Evolutionary conservation across 176 grass and related monocot species (phyloP), one percentile per base, ranked within the genome.

Genomic region (Pontederia paniculata): DNA sequence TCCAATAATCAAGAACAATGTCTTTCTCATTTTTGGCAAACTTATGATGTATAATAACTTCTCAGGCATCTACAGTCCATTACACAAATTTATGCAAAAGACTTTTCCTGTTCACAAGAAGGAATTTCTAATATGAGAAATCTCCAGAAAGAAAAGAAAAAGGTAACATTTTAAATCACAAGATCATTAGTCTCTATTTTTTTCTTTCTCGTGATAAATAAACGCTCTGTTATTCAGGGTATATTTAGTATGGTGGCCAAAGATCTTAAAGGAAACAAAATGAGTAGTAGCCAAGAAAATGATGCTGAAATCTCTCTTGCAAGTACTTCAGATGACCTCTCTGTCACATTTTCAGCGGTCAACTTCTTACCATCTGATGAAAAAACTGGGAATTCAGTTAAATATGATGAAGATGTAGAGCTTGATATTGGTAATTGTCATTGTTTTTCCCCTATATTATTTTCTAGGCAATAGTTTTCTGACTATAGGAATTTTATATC

Each of bases 101-200:
- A 79, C 21, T 19, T 20, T 23, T 63, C 49, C 0, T 2, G 25
- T 31, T 66, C 55, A 37, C 73, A 51, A 55, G 83, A 98, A 75
- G 80, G 86, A 20, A 63, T 62, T 84, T 79, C 77, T 6, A 80
- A 63, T 68, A 46, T 47, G 16, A 79, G 62, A 52, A 98, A 79
- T 70, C 79, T 80, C 54, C 86, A 80, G 2, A 98, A 84, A 80
- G 83, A 88, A 75, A 98, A 82, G 69, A 88, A 84, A 79, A 88
- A 74, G 86, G 93, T 98, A 84, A 68, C 11, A 52, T 20, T 69
- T 58, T 49, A 17, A 44, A 23, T 41, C 23, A 22, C 18, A 16
- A 51, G 17, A 31, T 31, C 25, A 31, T 31, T 31, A 31, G 5
- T 5, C 25, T 31, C 25, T 2, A 2, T 31, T 1, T 31, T 31